Conservation (phyloP, 1,284 basidiomycete genomes). For the Boletus mariae region DNA sequence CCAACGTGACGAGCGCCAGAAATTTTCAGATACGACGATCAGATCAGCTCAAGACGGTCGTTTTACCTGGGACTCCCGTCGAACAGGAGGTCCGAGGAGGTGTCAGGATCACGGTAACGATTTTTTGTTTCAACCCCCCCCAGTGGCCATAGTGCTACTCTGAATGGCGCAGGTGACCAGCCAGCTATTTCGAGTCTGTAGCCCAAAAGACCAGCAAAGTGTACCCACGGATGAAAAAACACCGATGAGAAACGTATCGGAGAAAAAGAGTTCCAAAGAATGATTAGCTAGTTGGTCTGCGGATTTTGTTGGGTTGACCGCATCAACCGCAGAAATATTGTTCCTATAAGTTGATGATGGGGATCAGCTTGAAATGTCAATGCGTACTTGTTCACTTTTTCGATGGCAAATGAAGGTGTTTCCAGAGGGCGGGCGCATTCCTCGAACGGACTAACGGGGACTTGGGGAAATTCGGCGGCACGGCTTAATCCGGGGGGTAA, state of each 20-base stretch:
- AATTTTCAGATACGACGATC: constrained; percentile 11
- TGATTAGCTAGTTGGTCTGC: constrained; percentile 10
- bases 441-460: constrained; percentile 16
- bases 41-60: constrained; percentile 5
- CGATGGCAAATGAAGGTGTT: constrained; percentile 6
- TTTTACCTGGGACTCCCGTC: constrained; percentile 13
- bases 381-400: constrained; percentile 9
- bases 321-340: constrained; percentile 21
- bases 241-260: constrained; percentile 24
- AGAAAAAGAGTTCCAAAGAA: constrained; percentile 10
- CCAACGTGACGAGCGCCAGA: constrained; percentile 23
- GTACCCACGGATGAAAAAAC: constrained; percentile 18
- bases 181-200: constrained; percentile 13
- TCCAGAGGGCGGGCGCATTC: constrained; percentile 1
- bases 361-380: constrained; percentile 5
- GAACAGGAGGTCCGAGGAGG: constrained; percentile 22
- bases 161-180: constrained; percentile 14
- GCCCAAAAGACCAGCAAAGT: constrained; percentile 9
- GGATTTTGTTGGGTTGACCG: constrained; percentile 22
- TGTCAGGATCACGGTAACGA: not conserved
- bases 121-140: constrained; percentile 7
- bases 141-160: constrained; percentile 8
- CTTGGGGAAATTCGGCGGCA: constrained; percentile 15
- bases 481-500: constrained; percentile 8
- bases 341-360: constrained; percentile 19